Evolutionary conservation across 345 rosid species (phyloP).

Genomic region (Litchi chinensis): DNA sequence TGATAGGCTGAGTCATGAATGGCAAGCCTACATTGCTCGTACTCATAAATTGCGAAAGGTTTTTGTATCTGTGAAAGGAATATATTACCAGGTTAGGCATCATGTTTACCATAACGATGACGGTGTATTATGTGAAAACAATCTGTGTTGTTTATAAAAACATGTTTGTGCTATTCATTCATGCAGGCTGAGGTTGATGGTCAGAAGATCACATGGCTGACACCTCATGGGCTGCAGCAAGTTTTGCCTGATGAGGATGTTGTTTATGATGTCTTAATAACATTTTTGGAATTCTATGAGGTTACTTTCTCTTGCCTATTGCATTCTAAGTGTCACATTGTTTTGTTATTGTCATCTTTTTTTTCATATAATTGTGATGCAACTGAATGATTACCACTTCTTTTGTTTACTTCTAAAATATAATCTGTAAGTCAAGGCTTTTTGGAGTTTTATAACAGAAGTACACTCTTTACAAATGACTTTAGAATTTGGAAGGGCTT

Average conservation of each 20-base stretch:
- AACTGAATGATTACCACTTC: neutral
- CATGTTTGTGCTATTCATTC: slow-evolving; percentile 19
- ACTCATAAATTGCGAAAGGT: slow-evolving; percentile 79
- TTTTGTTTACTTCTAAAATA: neutral
- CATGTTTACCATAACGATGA: neutral
- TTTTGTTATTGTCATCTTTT: neutral
- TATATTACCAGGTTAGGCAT: slow-evolving; percentile 79
- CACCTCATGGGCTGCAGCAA: slow-evolving; percentile 93
- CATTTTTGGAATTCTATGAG: slow-evolving; percentile 96
- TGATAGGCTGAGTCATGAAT: slow-evolving; percentile 84
- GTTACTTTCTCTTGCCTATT: slow-evolving; percentile 31
- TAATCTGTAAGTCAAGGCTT: neutral
- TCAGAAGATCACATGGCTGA: slow-evolving; percentile 94
- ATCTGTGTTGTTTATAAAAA: neutral
- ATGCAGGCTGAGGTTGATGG: slow-evolving; percentile 91
- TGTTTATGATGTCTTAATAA: slow-evolving; percentile 76
- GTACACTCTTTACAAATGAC: neutral
- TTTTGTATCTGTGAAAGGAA: slow-evolving; percentile 93
- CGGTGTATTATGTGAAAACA: neutral
- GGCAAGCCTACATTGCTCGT: slow-evolving; percentile 91
- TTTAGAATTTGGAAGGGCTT: neutral
- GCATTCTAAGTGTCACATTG: neutral
- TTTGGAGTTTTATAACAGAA: neutral
- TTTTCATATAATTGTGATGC: neutral
- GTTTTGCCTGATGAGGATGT: slow-evolving; percentile 90